Evolutionary conservation across 768 basidiomycete genomes (phyloP).

Genomic region (Hygrocybe punicea): DNA sequence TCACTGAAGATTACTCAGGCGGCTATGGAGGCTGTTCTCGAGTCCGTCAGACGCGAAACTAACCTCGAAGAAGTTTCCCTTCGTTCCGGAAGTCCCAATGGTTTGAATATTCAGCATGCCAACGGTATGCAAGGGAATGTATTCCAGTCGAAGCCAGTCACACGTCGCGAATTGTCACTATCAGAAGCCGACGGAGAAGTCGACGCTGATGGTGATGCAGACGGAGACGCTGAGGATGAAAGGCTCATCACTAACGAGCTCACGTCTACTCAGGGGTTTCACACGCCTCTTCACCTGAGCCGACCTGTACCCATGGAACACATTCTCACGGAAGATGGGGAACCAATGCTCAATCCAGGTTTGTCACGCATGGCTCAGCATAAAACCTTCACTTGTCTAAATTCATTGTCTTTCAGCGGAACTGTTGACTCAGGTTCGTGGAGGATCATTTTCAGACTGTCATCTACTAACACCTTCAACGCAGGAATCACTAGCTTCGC

Average conservation of each 20-base stretch:
- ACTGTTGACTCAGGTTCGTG: constrained; percentile 57
- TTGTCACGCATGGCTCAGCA: constrained; percentile 17
- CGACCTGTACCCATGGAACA: constrained; percentile 49
- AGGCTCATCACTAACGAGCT: background rate
- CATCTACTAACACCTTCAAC: constrained; percentile 2
- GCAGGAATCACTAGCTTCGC: constrained; percentile 66
- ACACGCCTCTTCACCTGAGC: constrained; percentile 19
- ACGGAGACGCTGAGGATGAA: background rate
- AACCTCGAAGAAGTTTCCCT: constrained; percentile 8
- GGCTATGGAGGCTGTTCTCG: constrained; percentile 35
- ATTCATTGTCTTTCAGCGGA: constrained; percentile 40
- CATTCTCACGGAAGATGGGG: constrained; percentile 60
- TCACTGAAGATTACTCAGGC: constrained; percentile 24
- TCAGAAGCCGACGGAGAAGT: background rate
- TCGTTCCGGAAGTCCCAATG: constrained; percentile 3
- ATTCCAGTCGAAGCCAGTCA: background rate
- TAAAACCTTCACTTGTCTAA: constrained; percentile 7
- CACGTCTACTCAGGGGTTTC: background rate
- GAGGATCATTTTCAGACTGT: background rate
- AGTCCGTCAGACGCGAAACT: constrained; percentile 31
- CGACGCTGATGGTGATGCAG: background rate
- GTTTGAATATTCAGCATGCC: background rate
- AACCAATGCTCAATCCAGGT: constrained; percentile 69
- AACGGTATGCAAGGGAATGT: background rate
- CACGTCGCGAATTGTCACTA: background rate